phyloP scores from a whole-genome alignment of 768 basidiomycete species.

The Russula foetens region DNA sequence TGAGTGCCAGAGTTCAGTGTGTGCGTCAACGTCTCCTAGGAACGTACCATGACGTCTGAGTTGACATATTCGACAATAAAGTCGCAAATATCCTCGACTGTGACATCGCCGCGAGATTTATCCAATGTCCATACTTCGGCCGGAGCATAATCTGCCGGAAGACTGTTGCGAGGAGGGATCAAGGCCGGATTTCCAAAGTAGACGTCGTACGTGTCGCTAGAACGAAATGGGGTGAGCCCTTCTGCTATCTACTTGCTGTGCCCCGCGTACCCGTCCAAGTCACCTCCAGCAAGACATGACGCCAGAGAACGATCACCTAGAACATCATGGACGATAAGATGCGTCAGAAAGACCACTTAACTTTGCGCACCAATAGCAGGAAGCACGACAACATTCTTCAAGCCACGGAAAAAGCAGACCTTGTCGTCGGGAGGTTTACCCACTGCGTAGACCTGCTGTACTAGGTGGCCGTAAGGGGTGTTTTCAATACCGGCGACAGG shows the following conservation, averaged over 20 bases:
- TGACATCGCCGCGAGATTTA: conserved; percentile 33
- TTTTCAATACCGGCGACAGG: neutral
- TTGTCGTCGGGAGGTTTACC: conserved; percentile 23
- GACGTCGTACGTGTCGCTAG: conserved; percentile 59
- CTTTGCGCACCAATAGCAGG: conserved; percentile 4
- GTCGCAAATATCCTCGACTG: conserved; percentile 64
- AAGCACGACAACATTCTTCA: conserved; percentile 27
- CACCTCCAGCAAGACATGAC: conserved; percentile 65
- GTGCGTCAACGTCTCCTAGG: too few species aligned
- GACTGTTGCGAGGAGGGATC: conserved; percentile 40
- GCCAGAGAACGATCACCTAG: conserved; percentile 55
- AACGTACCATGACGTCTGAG: conserved; percentile 63
- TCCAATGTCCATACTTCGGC: conserved; percentile 22
- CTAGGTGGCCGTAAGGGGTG: neutral
- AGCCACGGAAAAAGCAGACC: conserved; percentile 19
- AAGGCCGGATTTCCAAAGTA: conserved; percentile 44
- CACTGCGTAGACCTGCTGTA: conserved; percentile 24
- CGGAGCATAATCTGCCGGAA: conserved; percentile 45
- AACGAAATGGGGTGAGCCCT: conserved; percentile 1
- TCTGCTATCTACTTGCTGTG: neutral
- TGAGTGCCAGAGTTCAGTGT: neutral
- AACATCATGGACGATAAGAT: neutral
- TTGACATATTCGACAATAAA: conserved; percentile 80
- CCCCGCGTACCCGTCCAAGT: conserved; percentile 59
- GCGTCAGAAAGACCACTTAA: too few species aligned